A percentile compares a stretch with the other conserved stretches of the same genome.
These are phyloP conservation scores for Lactifluus volemus DNA, from an alignment of 768 basidiomycete species.

Conservation along the genomic window DNA sequence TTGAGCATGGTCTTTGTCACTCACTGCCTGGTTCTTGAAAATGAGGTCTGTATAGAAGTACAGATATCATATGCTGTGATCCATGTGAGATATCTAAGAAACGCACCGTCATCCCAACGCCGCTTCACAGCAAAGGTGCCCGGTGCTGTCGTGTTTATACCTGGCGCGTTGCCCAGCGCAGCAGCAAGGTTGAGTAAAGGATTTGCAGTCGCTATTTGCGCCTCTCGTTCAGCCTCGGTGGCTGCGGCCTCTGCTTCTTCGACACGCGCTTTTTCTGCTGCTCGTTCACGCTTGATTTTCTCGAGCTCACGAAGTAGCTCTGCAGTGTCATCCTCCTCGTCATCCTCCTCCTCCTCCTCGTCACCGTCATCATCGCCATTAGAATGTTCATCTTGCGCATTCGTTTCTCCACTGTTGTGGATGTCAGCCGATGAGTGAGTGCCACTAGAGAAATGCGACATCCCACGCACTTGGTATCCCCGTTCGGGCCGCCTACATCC, in stretches of 20 bases:
- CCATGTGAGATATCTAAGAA: not conserved
- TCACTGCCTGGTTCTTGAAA: conserved; percentile 96
- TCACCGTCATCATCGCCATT: conserved; percentile 45
- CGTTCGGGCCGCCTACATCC: conserved; percentile 23
- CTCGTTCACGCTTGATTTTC: conserved; percentile 94
- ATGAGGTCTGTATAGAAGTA: conserved; percentile 64
- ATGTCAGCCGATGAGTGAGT: not conserved
- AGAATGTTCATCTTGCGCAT: conserved; percentile 27
- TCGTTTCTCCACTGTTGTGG: not conserved
- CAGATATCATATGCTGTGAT: not conserved
- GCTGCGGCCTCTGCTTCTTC: conserved; percentile 67
- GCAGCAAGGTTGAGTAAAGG: conserved; percentile 87
- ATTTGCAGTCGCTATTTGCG: conserved; percentile 79
- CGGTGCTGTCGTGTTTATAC: conserved; percentile 62
- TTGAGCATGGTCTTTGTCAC: conserved; percentile 48
- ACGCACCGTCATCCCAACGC: conserved; percentile 89
- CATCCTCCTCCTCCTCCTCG: conserved; percentile 45
- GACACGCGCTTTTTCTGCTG: conserved; percentile 80
- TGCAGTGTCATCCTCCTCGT: conserved; percentile 87
- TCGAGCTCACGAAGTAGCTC: conserved; percentile 95
- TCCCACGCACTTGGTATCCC: not conserved
- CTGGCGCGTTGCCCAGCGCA: conserved; percentile 72
- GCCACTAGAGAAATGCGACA: not conserved
- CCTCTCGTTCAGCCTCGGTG: conserved; percentile 56
- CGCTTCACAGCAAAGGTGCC: conserved; percentile 88